Percentiles rank a stretch among this genome's conserved stretches.
Conservation (phyloP, 2,329 filamentous ascomycete genomes). For the Neodidymelliopsis sp. region DNA sequence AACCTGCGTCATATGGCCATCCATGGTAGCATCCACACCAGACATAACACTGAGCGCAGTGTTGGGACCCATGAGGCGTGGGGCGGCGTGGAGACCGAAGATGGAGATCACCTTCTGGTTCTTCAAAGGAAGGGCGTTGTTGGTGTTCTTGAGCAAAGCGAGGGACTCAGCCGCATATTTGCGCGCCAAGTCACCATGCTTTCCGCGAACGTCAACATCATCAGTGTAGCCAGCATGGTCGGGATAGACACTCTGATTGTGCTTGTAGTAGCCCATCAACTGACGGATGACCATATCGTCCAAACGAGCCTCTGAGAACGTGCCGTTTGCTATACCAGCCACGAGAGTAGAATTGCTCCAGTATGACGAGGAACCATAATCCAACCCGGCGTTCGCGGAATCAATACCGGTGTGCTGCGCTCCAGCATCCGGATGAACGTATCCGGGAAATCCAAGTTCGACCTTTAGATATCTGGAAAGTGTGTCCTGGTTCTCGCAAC, state of each 20-base stretch:
- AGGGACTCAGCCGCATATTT: conserved; percentile 42
- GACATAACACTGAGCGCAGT: conserved; percentile 15
- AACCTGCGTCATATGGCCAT: conserved; percentile 19
- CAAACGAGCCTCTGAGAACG: conserved; percentile 19
- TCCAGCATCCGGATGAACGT: conserved; percentile 50
- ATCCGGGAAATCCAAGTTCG: conserved; percentile 56
- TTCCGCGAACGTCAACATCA: conserved; percentile 15
- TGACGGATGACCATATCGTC: conserved; percentile 29
- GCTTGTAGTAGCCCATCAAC: conserved; percentile 11
- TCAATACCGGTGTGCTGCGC: conserved; percentile 54
- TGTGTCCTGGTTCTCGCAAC: conserved; percentile 41
- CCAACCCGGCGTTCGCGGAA: conserved; percentile 53
- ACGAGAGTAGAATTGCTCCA: conserved; percentile 29
- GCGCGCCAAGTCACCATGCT: conserved; percentile 18
- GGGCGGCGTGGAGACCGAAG: conserved; percentile 14
- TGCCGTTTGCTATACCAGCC: conserved; percentile 26
- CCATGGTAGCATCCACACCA: conserved; percentile 19
- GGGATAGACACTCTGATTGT: conserved; percentile 6
- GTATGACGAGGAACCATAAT: conserved; percentile 37
- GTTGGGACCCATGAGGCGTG: conserved; percentile 17
- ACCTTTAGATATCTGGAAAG: conserved; percentile 58
- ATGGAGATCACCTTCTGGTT: conserved; percentile 22
- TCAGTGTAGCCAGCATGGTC: conserved; percentile 13
- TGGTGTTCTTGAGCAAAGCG: conserved; percentile 57
- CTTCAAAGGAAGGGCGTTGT: conserved; percentile 59